Evolutionary conservation across 768 basidiomycete genomes (phyloP), one percentile per base, ranked within the genome.

Genomic region (Kwoniella pini): DNA sequence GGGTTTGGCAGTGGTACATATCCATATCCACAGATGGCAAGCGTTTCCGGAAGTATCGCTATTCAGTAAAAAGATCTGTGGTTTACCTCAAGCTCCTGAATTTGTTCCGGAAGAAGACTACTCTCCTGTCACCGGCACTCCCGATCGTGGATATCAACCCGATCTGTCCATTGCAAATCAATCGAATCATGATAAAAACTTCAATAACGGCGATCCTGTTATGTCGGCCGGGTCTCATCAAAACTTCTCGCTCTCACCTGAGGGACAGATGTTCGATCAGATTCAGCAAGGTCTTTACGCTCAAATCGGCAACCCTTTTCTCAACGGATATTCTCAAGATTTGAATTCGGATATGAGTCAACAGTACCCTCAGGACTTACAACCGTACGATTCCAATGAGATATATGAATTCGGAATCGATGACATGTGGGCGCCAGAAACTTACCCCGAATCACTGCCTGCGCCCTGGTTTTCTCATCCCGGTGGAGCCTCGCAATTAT

Each of bases 11-110:
- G 73, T 75, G 46, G 38, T 65, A 17, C 77, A 78, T 50, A 75
- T 78, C 28, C 75, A 76, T 48, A 72, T 78, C 21, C 77, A 78
- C 56, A 70, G 75, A 39, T 68, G 71, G 40, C 77, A 78, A 50
- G 77, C 77, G 21, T 78, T 78, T 70, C 77, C 77, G 6, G 77
- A 78, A 51, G 77, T 78, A 13, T 73, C 75, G 6, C 56, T 78
- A 24, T 78, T 78, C 70, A 74, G 71, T 44, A 71, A 72, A 56
- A 67, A 60, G 50, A 76, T 78, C 39, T 78, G 77, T 53, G 77
- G 77, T 24, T 44, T 78, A 11, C 77, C 77, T 1, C 72, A 75
- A 61, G 62, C 65, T 26, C 69, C 63, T 5, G 57, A 62, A 26
- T 57, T 57, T n/a, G 13, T 38, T 1, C 21, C 5, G 15, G 10